Conservation (phyloP, 306 rosid species). For the Castanea sativa region DNA sequence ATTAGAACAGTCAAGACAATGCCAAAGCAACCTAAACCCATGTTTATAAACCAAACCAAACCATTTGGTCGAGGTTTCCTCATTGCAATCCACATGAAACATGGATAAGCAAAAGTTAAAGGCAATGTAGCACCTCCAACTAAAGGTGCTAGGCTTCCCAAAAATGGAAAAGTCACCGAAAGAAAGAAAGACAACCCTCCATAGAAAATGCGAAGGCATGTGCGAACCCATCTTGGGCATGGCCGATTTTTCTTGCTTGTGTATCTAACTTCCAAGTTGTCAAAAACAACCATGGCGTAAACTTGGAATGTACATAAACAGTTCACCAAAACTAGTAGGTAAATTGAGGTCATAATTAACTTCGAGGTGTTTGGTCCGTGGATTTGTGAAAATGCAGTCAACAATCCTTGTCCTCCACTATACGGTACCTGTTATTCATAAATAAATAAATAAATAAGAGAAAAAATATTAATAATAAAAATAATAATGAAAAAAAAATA, state of each 20-base stretch:
- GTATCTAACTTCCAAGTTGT: conserved; percentile 54
- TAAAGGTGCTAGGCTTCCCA: conserved; percentile 44
- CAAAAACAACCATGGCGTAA: conserved; percentile 59
- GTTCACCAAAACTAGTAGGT: conserved; percentile 35
- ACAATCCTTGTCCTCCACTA: conserved; percentile 20
- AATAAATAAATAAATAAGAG: neutral
- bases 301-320: conserved; percentile 56
- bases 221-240: conserved; percentile 38
- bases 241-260: conserved; percentile 33
- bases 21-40: conserved; percentile 53
- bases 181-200: conserved; percentile 52
- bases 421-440: conserved; percentile 33
- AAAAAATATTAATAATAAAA: no score
- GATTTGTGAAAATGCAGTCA: conserved; percentile 33
- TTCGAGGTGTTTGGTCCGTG: conserved; percentile 37
- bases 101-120: conserved; percentile 62
- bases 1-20: conserved; percentile 41
- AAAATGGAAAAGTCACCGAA: conserved; percentile 62
- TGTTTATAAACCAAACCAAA: conserved; percentile 39
- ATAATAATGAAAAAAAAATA: no score
- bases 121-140: conserved; percentile 63
- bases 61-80: conserved; percentile 44
- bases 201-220: conserved; percentile 34
- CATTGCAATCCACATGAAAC: conserved; percentile 70
- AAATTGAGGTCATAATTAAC: conserved; percentile 38